Conservation (phyloP, 441 rosid species). For the Flueggea neowawraea region DNA sequence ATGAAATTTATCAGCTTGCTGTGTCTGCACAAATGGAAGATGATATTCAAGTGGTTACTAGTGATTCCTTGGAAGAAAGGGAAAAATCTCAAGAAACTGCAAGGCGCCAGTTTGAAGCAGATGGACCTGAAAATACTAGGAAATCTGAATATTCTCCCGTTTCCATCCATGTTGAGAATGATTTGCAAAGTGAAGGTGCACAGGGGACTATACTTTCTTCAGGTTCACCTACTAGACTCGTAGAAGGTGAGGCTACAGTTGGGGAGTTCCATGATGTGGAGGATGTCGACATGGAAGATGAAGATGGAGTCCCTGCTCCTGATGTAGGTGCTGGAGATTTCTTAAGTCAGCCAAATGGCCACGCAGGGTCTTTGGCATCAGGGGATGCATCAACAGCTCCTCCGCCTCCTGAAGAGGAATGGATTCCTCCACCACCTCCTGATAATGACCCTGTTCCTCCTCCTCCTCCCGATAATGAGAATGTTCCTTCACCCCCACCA, state of each 20-base stretch:
- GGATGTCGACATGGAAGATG: constrained; percentile 97
- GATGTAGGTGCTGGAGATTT: constrained; percentile 19
- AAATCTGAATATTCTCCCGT: constrained; percentile 27
- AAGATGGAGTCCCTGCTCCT: constrained; percentile 41
- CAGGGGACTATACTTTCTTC: constrained; percentile 18
- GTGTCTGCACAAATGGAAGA: constrained; percentile 60
- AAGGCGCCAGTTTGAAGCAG: constrained; percentile 33
- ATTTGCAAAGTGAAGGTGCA: constrained; percentile 17
- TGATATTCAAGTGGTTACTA: constrained; percentile 36
- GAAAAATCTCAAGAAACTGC: constrained; percentile 22
- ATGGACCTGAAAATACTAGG: constrained; percentile 19
- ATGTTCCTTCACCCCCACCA: too few species aligned
- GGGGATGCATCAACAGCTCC: constrained; percentile 39
- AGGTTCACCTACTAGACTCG: constrained; percentile 31
- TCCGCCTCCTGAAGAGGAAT: constrained; percentile 75
- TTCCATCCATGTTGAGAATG: constrained; percentile 21
- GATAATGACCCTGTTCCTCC: constrained; percentile 66
- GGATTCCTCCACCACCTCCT: constrained; percentile 93
- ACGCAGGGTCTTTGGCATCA: constrained; percentile 27
- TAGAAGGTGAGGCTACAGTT: constrained; percentile 21
- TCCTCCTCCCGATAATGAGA: too few species aligned
- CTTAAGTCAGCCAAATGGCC: constrained; percentile 28
- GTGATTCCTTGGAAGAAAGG: constrained; percentile 25
- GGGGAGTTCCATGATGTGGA: constrained; percentile 43
- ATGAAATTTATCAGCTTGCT: constrained; percentile 62